phyloP scores from a whole-genome alignment of 2,329 filamentous ascomycete genomes.

The Penicillium thymicola region DNA sequence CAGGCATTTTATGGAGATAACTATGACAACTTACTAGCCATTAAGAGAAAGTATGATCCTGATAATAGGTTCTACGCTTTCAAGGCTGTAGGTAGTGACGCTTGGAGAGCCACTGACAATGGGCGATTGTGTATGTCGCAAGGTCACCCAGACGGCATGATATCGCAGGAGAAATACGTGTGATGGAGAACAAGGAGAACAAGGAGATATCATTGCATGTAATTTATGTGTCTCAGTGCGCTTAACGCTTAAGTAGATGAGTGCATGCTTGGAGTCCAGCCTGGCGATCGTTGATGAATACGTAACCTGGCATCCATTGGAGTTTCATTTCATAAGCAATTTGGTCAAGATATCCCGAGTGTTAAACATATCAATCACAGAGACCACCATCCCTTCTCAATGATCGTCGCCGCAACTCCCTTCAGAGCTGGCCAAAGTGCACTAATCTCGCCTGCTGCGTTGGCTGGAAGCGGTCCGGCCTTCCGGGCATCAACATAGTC shows the following conservation, averaged over 20 bases:
- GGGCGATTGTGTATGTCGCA: background rate
- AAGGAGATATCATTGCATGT: background rate
- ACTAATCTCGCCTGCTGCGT: background rate
- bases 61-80: slow-evolving; percentile 9
- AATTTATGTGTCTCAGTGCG: background rate
- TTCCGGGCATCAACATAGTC: background rate
- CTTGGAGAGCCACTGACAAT: background rate
- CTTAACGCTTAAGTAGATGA: too few relatives aligned
- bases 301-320: background rate
- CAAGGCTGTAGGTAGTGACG: slow-evolving; percentile 15
- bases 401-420: background rate
- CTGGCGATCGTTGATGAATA: background rate
- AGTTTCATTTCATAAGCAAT: background rate
- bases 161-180: background rate
- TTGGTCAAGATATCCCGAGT: background rate
- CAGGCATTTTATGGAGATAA: slow-evolving; percentile 21
- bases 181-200: background rate
- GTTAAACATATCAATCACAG: background rate
- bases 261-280: background rate
- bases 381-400: slow-evolving; percentile 6
- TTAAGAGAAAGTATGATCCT: slow-evolving; percentile 18
- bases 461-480: background rate
- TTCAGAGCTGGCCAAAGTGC: background rate
- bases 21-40: background rate
- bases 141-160: background rate